Conservation (phyloP, 192 early-diverging fungal species). For the Gryganskiella cystojenkinii region DNA sequence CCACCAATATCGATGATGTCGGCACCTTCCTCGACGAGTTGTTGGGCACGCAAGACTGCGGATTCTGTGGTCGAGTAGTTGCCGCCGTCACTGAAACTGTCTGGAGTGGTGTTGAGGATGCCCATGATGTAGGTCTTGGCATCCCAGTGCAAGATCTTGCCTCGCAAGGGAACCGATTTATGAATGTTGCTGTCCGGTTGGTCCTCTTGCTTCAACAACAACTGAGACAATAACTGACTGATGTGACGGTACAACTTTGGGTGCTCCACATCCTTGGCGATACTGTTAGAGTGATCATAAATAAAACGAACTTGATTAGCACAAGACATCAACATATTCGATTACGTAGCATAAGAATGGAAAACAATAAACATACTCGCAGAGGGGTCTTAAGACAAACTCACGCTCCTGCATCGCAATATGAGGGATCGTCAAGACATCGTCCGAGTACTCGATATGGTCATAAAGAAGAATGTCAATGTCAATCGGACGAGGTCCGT, state of each 20-base stretch:
- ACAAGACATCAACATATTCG: background rate
- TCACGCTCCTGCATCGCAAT: constrained; percentile 87
- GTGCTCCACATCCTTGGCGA: constrained; percentile 90
- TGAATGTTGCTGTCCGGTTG: constrained; percentile 55
- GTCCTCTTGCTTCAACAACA: constrained; percentile 59
- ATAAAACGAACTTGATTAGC: background rate
- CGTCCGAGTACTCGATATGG: constrained; percentile 66
- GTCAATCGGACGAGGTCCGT: constrained; percentile 95
- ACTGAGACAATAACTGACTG: constrained; percentile 73
- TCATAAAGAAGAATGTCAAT: constrained; percentile 97
- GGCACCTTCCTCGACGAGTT: constrained; percentile 80
- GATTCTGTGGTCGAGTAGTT: constrained; percentile 66
- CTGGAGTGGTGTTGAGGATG: constrained; percentile 96
- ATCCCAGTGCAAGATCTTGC: constrained; percentile 68
- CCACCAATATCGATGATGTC: constrained; percentile 98
- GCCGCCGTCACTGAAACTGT: constrained; percentile 97
- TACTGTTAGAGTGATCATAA: constrained; percentile 59
- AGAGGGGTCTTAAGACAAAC: constrained; percentile 94
- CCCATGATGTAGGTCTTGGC: constrained; percentile 91
- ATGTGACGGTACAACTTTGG: constrained; percentile 86
- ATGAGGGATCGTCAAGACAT: constrained; percentile 91
- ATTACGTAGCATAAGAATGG: background rate
- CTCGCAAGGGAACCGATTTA: constrained; percentile 63
- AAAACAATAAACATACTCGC: constrained; percentile 76
- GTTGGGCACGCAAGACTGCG: constrained; percentile 74